Evolutionary conservation across 2,329 filamentous ascomycete genomes (phyloP).

Genomic region (Fusarium austroafricanum): DNA sequence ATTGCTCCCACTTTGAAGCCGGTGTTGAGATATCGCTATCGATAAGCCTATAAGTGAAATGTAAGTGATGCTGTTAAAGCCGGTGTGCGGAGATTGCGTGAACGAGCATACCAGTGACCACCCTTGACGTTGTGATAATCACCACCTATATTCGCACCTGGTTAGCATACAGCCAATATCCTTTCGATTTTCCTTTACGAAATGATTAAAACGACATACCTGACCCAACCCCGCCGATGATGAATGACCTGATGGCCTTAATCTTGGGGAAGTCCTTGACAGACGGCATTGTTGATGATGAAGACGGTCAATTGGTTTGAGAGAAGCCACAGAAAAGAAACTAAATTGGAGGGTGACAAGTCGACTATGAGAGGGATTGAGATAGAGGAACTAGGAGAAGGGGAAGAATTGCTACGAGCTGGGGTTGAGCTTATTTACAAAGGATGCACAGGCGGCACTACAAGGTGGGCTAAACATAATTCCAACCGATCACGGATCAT

Average conservation of each 20-base stretch:
- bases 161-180: not conserved
- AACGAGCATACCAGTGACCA: conserved; percentile 68
- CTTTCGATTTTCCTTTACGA: not conserved
- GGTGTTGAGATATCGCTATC: conserved; percentile 93
- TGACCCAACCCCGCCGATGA: conserved; percentile 62
- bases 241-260: conserved; percentile 78
- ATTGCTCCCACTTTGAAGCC: conserved; percentile 89
- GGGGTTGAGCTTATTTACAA: conserved; percentile 38
- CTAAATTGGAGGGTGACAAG: not conserved
- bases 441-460: conserved; percentile 22
- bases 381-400: not conserved
- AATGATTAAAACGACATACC: conserved; percentile 32
- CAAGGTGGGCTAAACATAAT: conserved; percentile 31
- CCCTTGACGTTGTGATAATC: conserved; percentile 94
- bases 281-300: conserved; percentile 56
- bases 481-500: conserved; percentile 25
- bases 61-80: conserved; percentile 8
- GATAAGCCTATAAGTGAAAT: conserved; percentile 75
- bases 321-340: not conserved
- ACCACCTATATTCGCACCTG: conserved; percentile 62
- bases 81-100: not conserved
- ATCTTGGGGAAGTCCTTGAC: conserved; percentile 76
- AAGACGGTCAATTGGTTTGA: not conserved
- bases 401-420: conserved; percentile 10
- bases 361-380: not conserved